Evolutionary conservation across 2,329 filamentous ascomycete genomes (phyloP), one percentile per base, ranked within the genome.

Genomic region (Botryotinia globosa): DNA sequence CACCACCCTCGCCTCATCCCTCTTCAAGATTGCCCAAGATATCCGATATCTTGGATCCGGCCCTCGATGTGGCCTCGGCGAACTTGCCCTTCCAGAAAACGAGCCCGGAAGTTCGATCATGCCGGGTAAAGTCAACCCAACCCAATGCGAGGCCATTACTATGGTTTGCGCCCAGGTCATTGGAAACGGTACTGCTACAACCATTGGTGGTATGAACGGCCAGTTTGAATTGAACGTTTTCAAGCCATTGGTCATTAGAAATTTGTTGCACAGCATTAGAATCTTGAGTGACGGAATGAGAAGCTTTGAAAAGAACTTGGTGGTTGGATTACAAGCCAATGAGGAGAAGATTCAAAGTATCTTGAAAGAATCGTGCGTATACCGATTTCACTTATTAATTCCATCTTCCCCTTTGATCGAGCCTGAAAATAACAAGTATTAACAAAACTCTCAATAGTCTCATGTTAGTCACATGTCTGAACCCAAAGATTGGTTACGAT

Each of bases 221-320:
- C 97, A 98, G 85, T 99, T 99, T 79, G 96, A 98, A 85, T 89
- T 99, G 78, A 99, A 98, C 84, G 96, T 98, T 72, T 99, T 97
- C 90, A 98, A 98, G 88, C 96, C 96, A 61, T 89, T 98, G 73
- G 88, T 99, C 82, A 98, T 98, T 84, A 89, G 92, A 83, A 98
- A 98, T 85, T 86, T 98, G 77, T 88, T 99, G 56, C 96, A 98
- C 88, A 97, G 94, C 85, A 87, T 91, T 73, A 90, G 95, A 76
- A 90, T 99, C 74, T 86, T 99, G 72, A 87, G 93, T 51, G 96
- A 99, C 81, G 93, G 92, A 79, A 98, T 98, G 94, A 89, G 88
- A 80, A 97, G 93, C 76, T 98, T 99, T 82, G 93, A 97, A 86
- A 92, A 93, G 87, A 95, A 98, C 85, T 87, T 98, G 45, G 92